Base-by-base conservation (phyloP, 164 flowering plant species). In the Berberis vulgaris region DNA sequence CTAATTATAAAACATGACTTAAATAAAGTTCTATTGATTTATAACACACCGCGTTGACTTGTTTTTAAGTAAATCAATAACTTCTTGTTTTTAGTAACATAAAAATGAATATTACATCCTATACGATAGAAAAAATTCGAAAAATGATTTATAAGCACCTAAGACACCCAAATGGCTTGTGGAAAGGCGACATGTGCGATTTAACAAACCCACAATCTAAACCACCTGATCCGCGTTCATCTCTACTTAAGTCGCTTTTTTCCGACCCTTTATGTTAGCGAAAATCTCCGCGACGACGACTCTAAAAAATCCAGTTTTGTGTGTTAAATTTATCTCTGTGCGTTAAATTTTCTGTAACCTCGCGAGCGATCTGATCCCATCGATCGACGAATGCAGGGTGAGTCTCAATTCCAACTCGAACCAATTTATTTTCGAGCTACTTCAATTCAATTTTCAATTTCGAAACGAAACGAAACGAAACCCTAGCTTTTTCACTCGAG, bases 331-430 rank as follows among this genome's bases (percentile, higher is more conserved):
- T 26, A 26, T 26, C 26, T 26, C 26, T 26, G 26, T 26, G 26
- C 26, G 26, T 26, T 26, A 26, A 26, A 26, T 26, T 26, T 26
- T 26, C 26, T 26, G 26, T 26, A 26, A 26, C 26, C 26, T 26
- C 26, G 26, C 26, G 26, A 26, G 43, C 67, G 63, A 52, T 69
- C 67, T 64, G 63, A 50, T 64, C 41, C 58, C 45, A 7, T 49
- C 59, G 62, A 45, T 63, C 65, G 52, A 59, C 45, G 67, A 69
- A 69, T 69, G 72, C 62, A 26, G 67, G 26, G 67, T 69, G 44
- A 44, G 66, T 69, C 44, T 49, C 12, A 26, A 26, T 26, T 26
- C 26, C 26, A 26, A 26, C 26, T 26, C 26, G 26, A 26, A 26
- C 43, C 38, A 39, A 50, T 40, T 39, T 45, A 9, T 12, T 47